Conservation (phyloP, 2,329 filamentous ascomycete species). For the Xylariaceae sp. region DNA sequence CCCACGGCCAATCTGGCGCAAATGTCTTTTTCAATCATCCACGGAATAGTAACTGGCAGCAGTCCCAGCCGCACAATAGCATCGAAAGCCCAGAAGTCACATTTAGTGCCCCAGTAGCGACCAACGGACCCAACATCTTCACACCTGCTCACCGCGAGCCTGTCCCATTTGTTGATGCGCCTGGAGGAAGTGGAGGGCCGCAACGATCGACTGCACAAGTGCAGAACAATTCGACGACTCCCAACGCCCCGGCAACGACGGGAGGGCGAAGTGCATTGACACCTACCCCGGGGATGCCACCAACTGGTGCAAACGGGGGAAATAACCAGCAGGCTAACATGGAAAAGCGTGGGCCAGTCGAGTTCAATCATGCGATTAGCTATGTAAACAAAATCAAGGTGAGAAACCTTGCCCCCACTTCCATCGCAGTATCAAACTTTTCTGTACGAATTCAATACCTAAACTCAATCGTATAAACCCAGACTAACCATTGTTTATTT, state of each 20-base stretch:
- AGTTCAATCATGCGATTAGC: slow-evolving; percentile 99
- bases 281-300: slow-evolving; percentile 62
- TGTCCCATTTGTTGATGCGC: slow-evolving; percentile 44
- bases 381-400: slow-evolving; percentile 99
- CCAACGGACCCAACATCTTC: slow-evolving; percentile 56
- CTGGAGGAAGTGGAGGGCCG: slow-evolving; percentile 37
- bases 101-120: slow-evolving; percentile 65
- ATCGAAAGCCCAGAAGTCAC: slow-evolving; percentile 68
- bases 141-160: slow-evolving; percentile 48
- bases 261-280: slow-evolving; percentile 62
- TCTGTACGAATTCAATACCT: slow-evolving; percentile 24
- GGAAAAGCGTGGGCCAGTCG: slow-evolving; percentile 91
- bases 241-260: slow-evolving; percentile 50
- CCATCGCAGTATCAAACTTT: slow-evolving; percentile 25
- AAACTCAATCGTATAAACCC: slow-evolving; percentile 6
- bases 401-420: slow-evolving; percentile 43
- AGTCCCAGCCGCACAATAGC: slow-evolving; percentile 61
- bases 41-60: slow-evolving; percentile 61
- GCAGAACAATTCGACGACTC: slow-evolving; percentile 46
- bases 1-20: slow-evolving; percentile 45
- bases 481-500: slow-evolving; percentile 18
- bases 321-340: slow-evolving; percentile 66
- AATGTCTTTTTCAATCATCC: slow-evolving; percentile 55
- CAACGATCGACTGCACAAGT: slow-evolving; percentile 43
- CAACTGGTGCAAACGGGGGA: slow-evolving; percentile 67